These are phyloP conservation scores for Combretum micranthum DNA, from an alignment of 345 rosid species.

Conservation along the genomic window DNA sequence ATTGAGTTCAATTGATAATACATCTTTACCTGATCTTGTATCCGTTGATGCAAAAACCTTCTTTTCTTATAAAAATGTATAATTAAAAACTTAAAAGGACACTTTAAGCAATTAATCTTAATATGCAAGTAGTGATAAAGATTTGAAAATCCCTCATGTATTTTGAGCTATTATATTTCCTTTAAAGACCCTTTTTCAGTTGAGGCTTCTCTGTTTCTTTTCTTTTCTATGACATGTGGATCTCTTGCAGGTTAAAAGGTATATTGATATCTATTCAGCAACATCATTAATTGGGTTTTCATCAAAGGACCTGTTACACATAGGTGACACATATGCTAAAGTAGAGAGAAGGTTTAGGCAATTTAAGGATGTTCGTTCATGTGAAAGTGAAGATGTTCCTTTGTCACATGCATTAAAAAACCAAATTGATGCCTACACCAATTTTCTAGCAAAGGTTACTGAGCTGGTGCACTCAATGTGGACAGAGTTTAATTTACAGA, in stretches of 20 bases:
- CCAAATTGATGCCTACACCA: slow-evolving; percentile 50
- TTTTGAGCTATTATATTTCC: neutral
- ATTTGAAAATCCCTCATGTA: too few species aligned
- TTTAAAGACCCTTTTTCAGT: neutral
- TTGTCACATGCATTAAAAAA: slow-evolving; percentile 27
- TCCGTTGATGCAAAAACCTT: too few species aligned
- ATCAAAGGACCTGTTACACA: slow-evolving; percentile 52
- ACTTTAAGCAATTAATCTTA: too few species aligned
- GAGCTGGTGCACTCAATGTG: slow-evolving; percentile 89
- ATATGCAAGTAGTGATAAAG: too few species aligned
- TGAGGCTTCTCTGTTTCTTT: slow-evolving; percentile 2
- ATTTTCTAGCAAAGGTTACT: slow-evolving; percentile 60
- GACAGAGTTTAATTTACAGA: slow-evolving; percentile 80
- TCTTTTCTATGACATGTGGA: slow-evolving; percentile 5
- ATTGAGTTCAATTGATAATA: too few species aligned
- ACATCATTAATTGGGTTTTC: slow-evolving; percentile 95
- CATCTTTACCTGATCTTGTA: too few species aligned
- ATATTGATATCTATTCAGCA: slow-evolving; percentile 76
- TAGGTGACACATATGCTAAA: slow-evolving; percentile 53
- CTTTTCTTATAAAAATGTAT: too few species aligned
- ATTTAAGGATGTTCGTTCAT: slow-evolving; percentile 19
- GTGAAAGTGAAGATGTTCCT: slow-evolving; percentile 23
- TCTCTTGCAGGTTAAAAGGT: slow-evolving; percentile 70
- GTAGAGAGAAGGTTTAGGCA: slow-evolving; percentile 51
- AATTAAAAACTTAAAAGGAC: too few species aligned